Evolutionary conservation across 2,329 filamentous ascomycete genomes (phyloP).

Genomic region (Fusarium sp.): DNA sequence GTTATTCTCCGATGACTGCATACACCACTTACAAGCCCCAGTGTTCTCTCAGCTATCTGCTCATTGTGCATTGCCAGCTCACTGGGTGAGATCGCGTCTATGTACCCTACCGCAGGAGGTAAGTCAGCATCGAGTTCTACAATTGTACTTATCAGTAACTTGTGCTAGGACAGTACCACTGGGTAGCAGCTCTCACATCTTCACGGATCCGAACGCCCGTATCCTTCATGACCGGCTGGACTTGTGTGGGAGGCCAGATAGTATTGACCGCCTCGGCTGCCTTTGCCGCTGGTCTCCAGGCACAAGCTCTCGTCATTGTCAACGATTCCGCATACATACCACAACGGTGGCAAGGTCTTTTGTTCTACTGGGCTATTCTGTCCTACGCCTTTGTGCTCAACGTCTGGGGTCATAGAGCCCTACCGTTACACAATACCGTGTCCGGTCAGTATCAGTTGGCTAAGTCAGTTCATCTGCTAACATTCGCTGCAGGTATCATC

Average conservation of each 20-base stretch:
- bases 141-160: neutral
- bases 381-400: constrained; percentile 54
- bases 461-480: neutral
- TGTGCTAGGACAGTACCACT: constrained; percentile 33
- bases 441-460: constrained; percentile 11
- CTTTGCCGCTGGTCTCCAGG: constrained; percentile 57
- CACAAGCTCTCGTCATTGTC: constrained; percentile 56
- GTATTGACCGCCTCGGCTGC: constrained; percentile 60
- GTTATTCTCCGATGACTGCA: accelerated
- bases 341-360: constrained; percentile 57
- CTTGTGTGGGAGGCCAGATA: constrained; percentile 59
- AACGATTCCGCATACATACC: constrained; percentile 56
- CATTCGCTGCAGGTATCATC: constrained; percentile 35
- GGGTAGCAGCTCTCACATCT: constrained; percentile 35
- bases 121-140: neutral
- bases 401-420: constrained; percentile 53
- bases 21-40: neutral
- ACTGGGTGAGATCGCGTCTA: constrained; percentile 35
- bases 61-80: constrained; percentile 34
- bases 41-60: constrained; percentile 26
- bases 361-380: constrained; percentile 60
- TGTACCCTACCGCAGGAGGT: constrained; percentile 39
- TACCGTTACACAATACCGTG: constrained; percentile 52
- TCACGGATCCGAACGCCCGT: constrained; percentile 10
- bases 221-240: constrained; percentile 32